These are phyloP conservation scores for Trichoderma asperelloides DNA, from an alignment of 495 filamentous ascomycete genomes.

Conservation along the genomic window DNA sequence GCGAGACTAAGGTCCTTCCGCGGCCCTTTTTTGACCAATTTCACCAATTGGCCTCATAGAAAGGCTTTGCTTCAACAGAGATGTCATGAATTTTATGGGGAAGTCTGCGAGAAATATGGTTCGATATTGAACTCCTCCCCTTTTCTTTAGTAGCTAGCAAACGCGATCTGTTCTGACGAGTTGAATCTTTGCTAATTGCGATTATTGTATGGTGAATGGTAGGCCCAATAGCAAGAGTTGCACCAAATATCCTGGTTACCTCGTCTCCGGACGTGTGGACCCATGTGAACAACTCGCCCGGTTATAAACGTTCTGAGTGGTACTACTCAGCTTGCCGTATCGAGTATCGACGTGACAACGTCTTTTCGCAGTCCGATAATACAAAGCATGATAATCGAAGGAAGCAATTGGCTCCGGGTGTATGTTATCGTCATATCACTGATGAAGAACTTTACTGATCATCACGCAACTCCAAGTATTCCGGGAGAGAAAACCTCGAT, in stretches of 20 bases:
- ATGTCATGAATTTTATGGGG: slow-evolving; percentile 3
- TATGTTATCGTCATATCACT: background rate
- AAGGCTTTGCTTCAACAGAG: background rate
- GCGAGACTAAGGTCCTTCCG: background rate
- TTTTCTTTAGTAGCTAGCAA: too few relatives aligned
- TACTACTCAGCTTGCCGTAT: slow-evolving; percentile 2
- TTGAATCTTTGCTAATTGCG: background rate
- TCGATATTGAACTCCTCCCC: background rate
- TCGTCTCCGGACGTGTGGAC: slow-evolving; percentile 4
- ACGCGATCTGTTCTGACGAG: background rate
- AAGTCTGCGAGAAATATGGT: slow-evolving; percentile 7
- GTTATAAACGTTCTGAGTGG: slow-evolving; percentile 4
- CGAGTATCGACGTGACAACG: slow-evolving; percentile 7
- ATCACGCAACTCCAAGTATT: slow-evolving; percentile 21
- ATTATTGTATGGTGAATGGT: background rate
- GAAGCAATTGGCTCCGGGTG: slow-evolving; percentile 7
- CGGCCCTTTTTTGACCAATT: background rate
- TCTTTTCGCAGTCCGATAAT: slow-evolving; percentile 7
- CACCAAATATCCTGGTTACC: slow-evolving; percentile 2
- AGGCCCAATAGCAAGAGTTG: slow-evolving; percentile 7
- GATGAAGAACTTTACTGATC: background rate
- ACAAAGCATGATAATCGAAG: background rate
- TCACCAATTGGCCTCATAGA: slow-evolving; percentile 5
- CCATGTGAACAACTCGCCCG: slow-evolving; percentile 7
- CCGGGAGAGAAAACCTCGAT: slow-evolving; percentile 30